Base-by-base conservation (phyloP, 2,329 filamentous ascomycete genomes). In the Nothophaeocryptopus gaeumannii region DNA sequence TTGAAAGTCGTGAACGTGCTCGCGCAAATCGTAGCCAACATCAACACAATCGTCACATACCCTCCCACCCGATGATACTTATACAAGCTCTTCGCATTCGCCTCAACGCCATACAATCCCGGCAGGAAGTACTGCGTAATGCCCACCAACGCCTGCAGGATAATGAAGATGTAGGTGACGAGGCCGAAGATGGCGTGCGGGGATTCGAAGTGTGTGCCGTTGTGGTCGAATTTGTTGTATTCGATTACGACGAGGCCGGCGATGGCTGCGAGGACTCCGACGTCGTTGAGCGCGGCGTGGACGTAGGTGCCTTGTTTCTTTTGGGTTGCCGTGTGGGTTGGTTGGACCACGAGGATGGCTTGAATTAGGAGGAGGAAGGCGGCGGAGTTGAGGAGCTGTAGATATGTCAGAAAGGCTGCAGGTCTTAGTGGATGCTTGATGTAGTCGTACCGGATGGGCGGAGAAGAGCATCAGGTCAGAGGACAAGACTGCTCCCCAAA, bases 1-100 rank as follows among this genome's bases (percentile, higher is more conserved):
- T 86, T 89, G 69, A 85, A 96, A 31, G 79, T 77, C 1, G 92
- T 96, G 71, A 84, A 78, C 2, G 84, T 89, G 1, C 91, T 88
- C 16, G 85, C 84, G 41, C 79, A 74, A 34, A 95, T 79, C 0
- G 91, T 93, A 8, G 81, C 82, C 54, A 95, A 71, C 54, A 92
- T 77, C 61, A 95, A 63, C 43, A 85, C 64, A 46, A 92, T 72
- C 51, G 91, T 73, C 7, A 82, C 58, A 66, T 99, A 97, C 2
- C 92, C 93, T 15, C 77, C 79, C 46, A 80, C 72, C 29, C 92
- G 82, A 69, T 97, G 93, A 63, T 91, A 96, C 72, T 95, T 96
- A 78, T 92, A 97, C 36, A 96, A 69, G 16, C 77, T 77, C 78
- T 91, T 95, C 14, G 90, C 92, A 2, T 83, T 83, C 20, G 88